Base-by-base conservation (phyloP, 495 filamentous ascomycete species). In the Penicillium robsamsonii region DNA sequence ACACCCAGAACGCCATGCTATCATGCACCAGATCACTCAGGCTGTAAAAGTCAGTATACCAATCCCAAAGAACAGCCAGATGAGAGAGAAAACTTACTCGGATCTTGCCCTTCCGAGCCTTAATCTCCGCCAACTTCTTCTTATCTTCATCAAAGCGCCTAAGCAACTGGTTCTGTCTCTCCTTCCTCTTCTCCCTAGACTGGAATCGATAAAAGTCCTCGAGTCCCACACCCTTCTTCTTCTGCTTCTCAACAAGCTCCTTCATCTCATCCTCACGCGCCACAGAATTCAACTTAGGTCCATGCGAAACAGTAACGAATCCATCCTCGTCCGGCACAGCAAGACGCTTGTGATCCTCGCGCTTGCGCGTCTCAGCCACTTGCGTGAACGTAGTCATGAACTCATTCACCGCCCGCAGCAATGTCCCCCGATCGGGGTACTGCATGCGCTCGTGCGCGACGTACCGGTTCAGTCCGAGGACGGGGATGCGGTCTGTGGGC, bases 181-280 rank as follows among this genome's bases (percentile, higher is more conserved):
- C 84, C 81, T 98, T 98, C 77, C 85, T 84, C 76, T 87, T 87
- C 78, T 97, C 92, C 46, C 93, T 75, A 59, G 82, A 80, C 81
- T 98, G 94, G 79, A 97, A 98, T 56, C 92, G 84, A 70, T 98
- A 98, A 70, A 98, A 97, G 63, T 91, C 87, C 33, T 82, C 81
- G 60, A 84, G 71, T 8, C 84, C 87, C 64, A 81, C 77, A 44
- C 79, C 73, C 74, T 81, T 84, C 75, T 91, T 85, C 67, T 88
- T 79, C 81, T 91, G 85, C 77, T 84, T 84, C 72, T 84, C 82
- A 58, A 83, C 82, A 62, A 86, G 79, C 65, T 82, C 84, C 71
- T 86, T 82, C 11, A 88, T 86, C 63, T 91, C 90, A 62, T 89
- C 88, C 57, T 85, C 81, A 44, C 83, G 76, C 17, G 89, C 90